Percentiles rank a stretch among this genome's conserved stretches.
Conservation (phyloP, 2,329 filamentous ascomycete species). For the Fusarium sp. region DNA sequence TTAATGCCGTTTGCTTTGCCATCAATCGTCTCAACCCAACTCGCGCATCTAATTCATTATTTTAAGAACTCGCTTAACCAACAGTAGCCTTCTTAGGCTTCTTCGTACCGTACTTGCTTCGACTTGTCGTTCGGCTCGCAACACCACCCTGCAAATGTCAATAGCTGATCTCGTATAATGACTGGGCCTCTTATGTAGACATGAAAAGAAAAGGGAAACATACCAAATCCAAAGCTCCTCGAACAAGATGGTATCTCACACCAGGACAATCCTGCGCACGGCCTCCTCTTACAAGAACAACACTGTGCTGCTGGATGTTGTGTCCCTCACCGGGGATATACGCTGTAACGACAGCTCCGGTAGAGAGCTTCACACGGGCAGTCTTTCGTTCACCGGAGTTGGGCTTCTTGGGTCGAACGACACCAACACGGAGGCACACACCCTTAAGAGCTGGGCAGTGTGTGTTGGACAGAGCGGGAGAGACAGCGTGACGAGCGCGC, state of each 20-base stretch:
- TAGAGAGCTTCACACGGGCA: constrained; percentile 88
- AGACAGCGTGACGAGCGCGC: constrained; percentile 84
- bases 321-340: constrained; percentile 98
- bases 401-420: constrained; percentile 96
- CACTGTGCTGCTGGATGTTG: constrained; percentile 98
- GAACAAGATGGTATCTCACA: constrained; percentile 93
- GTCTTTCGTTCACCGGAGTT: constrained; percentile 98
- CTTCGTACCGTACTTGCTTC: constrained; percentile 98
- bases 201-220: constrained; percentile 50
- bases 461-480: constrained; percentile 79
- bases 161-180: neutral
- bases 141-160: constrained; percentile 81
- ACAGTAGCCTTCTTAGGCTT: constrained; percentile 88
- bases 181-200: accelerated
- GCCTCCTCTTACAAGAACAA: constrained; percentile 94
- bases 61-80: constrained; percentile 48
- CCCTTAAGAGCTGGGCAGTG: constrained; percentile 88
- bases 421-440: constrained; percentile 93
- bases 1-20: constrained; percentile 2
- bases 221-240: constrained; percentile 93
- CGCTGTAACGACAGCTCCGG: constrained; percentile 85
- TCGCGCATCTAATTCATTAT: neutral
- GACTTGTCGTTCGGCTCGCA: constrained; percentile 80
- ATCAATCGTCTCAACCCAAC: neutral
- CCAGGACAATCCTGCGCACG: constrained; percentile 97